These are phyloP conservation scores for Cadophora malorum DNA, from an alignment of 2,329 filamentous ascomycete species.

Conservation along the genomic window DNA sequence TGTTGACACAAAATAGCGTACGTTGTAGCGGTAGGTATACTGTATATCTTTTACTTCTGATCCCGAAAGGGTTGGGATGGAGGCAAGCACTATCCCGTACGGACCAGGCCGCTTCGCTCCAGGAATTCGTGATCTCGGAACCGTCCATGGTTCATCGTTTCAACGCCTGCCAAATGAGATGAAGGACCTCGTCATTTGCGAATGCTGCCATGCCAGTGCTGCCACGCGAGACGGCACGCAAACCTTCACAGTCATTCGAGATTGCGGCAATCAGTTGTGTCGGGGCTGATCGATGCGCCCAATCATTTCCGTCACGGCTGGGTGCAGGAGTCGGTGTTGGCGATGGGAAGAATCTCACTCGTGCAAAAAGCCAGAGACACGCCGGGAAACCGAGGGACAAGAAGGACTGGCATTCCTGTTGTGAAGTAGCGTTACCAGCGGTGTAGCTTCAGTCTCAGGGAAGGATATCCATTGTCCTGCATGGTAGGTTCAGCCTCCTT, in stretches of 20 bases:
- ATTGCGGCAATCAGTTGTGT: constrained; percentile 21
- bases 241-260: constrained; percentile 8
- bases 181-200: constrained; percentile 23
- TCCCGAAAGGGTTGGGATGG: not conserved
- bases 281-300: constrained; percentile 14
- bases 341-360: not conserved
- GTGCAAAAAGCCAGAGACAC: not conserved
- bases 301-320: not conserved
- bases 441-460: constrained; percentile 11
- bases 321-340: constrained; percentile 9
- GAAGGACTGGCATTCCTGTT: not conserved
- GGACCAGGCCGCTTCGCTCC: not conserved
- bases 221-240: constrained; percentile 15
- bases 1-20: not conserved
- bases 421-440: not conserved
- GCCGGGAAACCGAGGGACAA: not conserved
- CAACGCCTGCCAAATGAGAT: constrained; percentile 23
- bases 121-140: not conserved
- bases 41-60: not conserved
- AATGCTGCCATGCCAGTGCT: constrained; percentile 10
- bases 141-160: constrained; percentile 6
- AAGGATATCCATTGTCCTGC: not conserved
- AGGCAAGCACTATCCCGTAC: not conserved
- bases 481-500: not conserved
- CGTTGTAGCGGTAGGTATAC: not conserved